A percentile compares a stretch with the other conserved stretches of the same genome.
phyloP scores from a whole-genome alignment of 768 basidiomycete species.

The Calocybe indica region DNA sequence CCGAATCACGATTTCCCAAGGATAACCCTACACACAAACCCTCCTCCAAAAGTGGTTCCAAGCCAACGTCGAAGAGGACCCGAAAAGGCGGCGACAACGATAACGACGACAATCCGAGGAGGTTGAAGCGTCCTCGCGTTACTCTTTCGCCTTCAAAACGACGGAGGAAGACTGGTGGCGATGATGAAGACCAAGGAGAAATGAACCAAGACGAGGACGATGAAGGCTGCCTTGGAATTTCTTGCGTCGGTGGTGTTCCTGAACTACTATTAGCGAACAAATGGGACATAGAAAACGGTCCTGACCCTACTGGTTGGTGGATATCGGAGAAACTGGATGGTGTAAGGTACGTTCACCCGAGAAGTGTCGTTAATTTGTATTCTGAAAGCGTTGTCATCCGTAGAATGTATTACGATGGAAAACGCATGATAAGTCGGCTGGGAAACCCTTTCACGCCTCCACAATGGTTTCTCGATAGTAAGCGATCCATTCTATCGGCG shows the following conservation, averaged over 20 bases:
- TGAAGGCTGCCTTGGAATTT: slow-evolving; percentile 16
- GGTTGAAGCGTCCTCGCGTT: too few species aligned
- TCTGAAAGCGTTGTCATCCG: neutral
- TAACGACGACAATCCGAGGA: slow-evolving; percentile 13
- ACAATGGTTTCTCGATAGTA: slow-evolving; percentile 51
- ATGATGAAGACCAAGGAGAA: slow-evolving; percentile 15
- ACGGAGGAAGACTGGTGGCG: slow-evolving; percentile 12
- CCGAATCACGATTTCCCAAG: neutral
- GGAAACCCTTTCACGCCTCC: slow-evolving; percentile 56
- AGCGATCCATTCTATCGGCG: slow-evolving; percentile 10
- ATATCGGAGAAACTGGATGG: slow-evolving; percentile 60
- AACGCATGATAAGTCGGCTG: slow-evolving; percentile 45
- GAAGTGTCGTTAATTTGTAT: neutral
- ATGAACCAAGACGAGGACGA: slow-evolving; percentile 28
- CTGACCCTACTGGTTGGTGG: slow-evolving; percentile 56
- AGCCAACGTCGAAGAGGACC: slow-evolving; percentile 11
- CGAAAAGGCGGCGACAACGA: slow-evolving; percentile 18
- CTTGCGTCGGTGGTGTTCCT: slow-evolving; percentile 27
- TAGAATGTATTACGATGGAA: slow-evolving; percentile 52
- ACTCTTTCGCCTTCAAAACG: too few species aligned
- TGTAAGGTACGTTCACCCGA: slow-evolving; percentile 37
- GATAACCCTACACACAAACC: neutral
- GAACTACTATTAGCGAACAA: slow-evolving; percentile 49
- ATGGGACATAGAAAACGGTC: slow-evolving; percentile 48
- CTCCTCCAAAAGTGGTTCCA: slow-evolving; percentile 14